Base-by-base conservation (phyloP, 164 flowering plant species). In the Pachysandra terminalis region DNA sequence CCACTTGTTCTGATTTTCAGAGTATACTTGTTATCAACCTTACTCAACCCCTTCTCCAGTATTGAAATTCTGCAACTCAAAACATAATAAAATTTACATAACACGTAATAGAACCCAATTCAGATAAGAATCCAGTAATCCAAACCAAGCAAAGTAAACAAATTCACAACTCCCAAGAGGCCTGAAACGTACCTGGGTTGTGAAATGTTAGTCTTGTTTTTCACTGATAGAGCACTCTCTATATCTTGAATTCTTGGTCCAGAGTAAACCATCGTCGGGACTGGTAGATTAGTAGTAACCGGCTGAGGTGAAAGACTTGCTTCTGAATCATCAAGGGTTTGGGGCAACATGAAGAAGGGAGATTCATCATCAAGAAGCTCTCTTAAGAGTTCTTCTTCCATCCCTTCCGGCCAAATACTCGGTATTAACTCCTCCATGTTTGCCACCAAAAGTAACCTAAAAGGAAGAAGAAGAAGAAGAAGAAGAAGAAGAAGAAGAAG, bases 1-100 rank as follows among this genome's bases (percentile, higher is more conserved):
- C 83, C 88, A 35, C 76, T 74, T 69, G 84, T 80, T 75, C 87
- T 94, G 61, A 91, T 81, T 68, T 82, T 88, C 68, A 94, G 58
- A 13, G 90, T 91, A 56, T 90, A 91, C 80, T 84, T 94, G 21
- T 82, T 74, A 59, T 91, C 92, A 27, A 79, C 73, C 81, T 82
- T 85, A 45, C 73, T 75, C 63, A 76, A 64, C 15, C 77, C 83
- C 67, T 81, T 82, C 23, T 80, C 90, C 45, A 77, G n/a, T 63
- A 79, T 32, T 1, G 86, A 75, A 64, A 75, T 37, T 65, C 90
- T 89, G 78, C 69, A 58, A 19, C 37, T 3, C 37, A 32, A 7
- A 15, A 56, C 27, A 40, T 64, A 49, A 35, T 23, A n/a, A n/a
- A n/a, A 48, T 8, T 2, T 25, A 56, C 25, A 45, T 45, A 5